A percentile compares a stretch with the other conserved stretches of the same genome.
Evolutionary conservation across 495 filamentous ascomycete species (phyloP).

Genomic region (Neurospora hispaniola): DNA sequence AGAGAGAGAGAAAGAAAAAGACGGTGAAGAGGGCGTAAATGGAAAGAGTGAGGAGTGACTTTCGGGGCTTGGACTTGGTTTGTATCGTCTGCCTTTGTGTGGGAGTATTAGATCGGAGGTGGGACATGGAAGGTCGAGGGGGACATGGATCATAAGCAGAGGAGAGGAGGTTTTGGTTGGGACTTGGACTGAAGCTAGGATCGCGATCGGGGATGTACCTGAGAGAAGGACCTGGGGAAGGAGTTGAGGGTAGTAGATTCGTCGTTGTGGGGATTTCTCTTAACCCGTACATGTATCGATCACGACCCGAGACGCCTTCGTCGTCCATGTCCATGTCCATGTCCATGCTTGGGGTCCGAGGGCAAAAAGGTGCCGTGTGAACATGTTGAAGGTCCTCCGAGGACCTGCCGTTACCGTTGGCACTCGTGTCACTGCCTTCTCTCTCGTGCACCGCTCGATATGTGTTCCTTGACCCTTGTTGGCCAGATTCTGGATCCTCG

Average conservation of each 20-base stretch:
- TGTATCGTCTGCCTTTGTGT: neutral
- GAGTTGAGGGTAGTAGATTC: neutral
- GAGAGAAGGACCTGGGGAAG: neutral
- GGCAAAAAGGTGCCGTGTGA: neutral
- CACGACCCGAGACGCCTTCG: neutral
- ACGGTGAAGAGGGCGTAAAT: neutral
- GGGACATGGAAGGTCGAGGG: neutral
- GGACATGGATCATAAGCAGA: neutral
- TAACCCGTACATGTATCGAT: neutral
- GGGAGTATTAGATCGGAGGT: neutral
- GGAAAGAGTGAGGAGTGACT: neutral
- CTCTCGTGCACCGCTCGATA: neutral
- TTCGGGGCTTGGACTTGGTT: neutral
- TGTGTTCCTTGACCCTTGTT: neutral
- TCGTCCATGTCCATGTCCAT: neutral
- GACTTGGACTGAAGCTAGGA: neutral
- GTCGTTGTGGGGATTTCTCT: neutral
- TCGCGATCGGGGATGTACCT: neutral
- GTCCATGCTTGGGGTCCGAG: neutral
- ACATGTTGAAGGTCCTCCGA: neutral
- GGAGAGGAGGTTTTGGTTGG: neutral
- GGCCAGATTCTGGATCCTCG: neutral
- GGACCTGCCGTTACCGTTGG: neutral
- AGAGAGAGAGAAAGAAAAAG: neutral
- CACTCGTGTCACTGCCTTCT: neutral